Evolutionary conservation across 768 basidiomycete genomes (phyloP).

Genomic region (Kwoniella newhampshirensis): DNA sequence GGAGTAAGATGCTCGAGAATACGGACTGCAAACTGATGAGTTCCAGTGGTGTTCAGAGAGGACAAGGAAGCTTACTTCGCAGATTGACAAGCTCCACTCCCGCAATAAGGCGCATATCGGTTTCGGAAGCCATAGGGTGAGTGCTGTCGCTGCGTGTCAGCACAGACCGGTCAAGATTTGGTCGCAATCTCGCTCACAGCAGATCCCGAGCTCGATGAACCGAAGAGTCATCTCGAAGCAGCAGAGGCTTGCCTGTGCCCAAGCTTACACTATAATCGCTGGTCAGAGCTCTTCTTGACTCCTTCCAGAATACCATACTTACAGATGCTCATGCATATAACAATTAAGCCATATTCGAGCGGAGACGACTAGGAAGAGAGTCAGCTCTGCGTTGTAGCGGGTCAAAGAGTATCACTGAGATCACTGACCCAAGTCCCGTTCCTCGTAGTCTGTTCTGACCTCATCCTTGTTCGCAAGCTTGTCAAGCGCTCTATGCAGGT

Average conservation of each 20-base stretch:
- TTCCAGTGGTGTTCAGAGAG: background rate
- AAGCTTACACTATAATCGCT: slow-evolving; percentile 70
- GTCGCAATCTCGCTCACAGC: slow-evolving; percentile 53
- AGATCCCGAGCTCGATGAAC: slow-evolving; percentile 80
- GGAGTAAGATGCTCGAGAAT: slow-evolving; percentile 88
- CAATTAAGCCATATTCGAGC: slow-evolving; percentile 91
- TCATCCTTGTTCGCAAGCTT: slow-evolving; percentile 71
- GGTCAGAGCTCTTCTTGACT: too few species aligned
- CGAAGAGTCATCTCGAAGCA: slow-evolving; percentile 82
- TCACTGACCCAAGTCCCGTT: slow-evolving; percentile 73
- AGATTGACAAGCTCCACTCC: slow-evolving; percentile 86
- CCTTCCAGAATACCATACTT: too few species aligned
- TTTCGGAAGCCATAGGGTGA: slow-evolving; percentile 84
- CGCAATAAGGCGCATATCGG: slow-evolving; percentile 83
- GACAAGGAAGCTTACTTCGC: slow-evolving; percentile 64
- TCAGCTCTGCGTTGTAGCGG: background rate
- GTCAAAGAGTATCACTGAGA: too few species aligned
- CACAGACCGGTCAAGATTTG: background rate
- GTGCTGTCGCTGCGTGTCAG: slow-evolving; percentile 39
- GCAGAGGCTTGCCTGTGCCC: slow-evolving; percentile 84
- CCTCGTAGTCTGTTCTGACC: slow-evolving; percentile 68
- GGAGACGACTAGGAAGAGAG: slow-evolving; percentile 66
- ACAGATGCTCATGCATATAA: slow-evolving; percentile 97
- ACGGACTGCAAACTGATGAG: slow-evolving; percentile 62
- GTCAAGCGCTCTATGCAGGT: slow-evolving; percentile 86